Conservation (phyloP, 257 asterid species). For the Striga asiatica region DNA sequence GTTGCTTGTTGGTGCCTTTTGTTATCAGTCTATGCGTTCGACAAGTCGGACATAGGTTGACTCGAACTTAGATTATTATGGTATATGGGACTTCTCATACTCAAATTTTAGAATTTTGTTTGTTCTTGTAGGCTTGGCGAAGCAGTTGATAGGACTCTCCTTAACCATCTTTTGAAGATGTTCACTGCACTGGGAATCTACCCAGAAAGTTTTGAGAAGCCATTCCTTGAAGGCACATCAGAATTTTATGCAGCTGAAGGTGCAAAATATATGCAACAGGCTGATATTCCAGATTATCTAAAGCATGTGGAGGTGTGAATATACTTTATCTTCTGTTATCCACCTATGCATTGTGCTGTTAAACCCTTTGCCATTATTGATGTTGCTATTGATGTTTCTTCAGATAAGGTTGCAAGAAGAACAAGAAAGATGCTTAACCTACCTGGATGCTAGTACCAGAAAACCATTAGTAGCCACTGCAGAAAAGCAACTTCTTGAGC, state of each 20-base stretch:
- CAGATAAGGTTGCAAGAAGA: conserved; percentile 82
- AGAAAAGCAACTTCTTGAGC: conserved; percentile 62
- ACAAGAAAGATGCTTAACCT: conserved; percentile 61
- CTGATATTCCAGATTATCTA: conserved; percentile 69
- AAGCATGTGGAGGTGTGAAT: conserved; percentile 68
- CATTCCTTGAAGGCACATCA: conserved; percentile 70
- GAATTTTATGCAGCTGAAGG: conserved; percentile 85
- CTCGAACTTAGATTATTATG: too few species aligned
- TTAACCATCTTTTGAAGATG: conserved; percentile 82
- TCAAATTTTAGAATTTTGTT: conserved; percentile 5
- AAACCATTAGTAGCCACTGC: conserved; percentile 61
- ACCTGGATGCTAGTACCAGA: conserved; percentile 55
- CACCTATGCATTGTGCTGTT: neutral
- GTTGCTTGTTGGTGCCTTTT: too few species aligned
- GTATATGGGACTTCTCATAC: neutral
- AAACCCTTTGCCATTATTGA: neutral
- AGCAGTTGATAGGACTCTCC: conserved; percentile 76
- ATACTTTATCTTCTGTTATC: neutral
- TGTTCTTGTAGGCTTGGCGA: conserved; percentile 47
- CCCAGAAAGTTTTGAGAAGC: conserved; percentile 70
- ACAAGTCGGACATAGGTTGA: too few species aligned
- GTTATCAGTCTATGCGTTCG: too few species aligned
- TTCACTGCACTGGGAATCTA: conserved; percentile 77
- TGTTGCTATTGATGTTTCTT: neutral
- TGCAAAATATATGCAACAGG: conserved; percentile 65